These are phyloP conservation scores for Hypoxylon sp. DNA, from an alignment of 2,329 filamentous ascomycete species.

Conservation along the genomic window DNA sequence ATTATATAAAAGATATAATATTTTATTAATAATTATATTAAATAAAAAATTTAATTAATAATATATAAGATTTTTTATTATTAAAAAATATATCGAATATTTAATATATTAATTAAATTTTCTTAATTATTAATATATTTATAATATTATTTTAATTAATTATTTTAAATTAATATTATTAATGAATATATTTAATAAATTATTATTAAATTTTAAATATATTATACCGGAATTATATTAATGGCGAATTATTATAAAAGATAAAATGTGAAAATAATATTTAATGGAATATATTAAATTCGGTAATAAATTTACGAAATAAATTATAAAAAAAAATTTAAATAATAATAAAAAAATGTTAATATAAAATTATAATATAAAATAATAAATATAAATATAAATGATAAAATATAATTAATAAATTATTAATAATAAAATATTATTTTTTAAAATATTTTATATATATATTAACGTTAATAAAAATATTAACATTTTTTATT, in stretches of 20 bases:
- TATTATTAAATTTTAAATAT: neutral
- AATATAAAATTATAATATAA: too few relatives aligned
- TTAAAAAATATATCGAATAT: neutral
- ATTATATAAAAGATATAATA: too few relatives aligned
- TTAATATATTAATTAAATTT: neutral
- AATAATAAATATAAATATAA: too few relatives aligned
- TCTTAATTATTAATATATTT: neutral
- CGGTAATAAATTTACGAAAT: neutral
- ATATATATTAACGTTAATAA: too few relatives aligned
- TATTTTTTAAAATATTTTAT: too few relatives aligned
- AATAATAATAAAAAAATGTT: neutral
- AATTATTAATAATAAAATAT: too few relatives aligned
- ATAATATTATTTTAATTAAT: conserved; percentile 1
- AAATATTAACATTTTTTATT: too few relatives aligned
- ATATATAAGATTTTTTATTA: neutral
- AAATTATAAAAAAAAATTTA: neutral
- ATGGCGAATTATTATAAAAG: neutral
- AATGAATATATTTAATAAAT: neutral
- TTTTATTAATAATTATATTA: too few relatives aligned
- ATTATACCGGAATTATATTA: neutral
- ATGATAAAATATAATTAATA: neutral
- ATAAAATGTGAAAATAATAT: neutral
- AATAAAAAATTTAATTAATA: neutral
- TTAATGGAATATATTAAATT: conserved; percentile 2
- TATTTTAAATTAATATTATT: neutral